Conservation (phyloP, 495 filamentous ascomycete genomes). For the Penicillium crystallinum region DNA sequence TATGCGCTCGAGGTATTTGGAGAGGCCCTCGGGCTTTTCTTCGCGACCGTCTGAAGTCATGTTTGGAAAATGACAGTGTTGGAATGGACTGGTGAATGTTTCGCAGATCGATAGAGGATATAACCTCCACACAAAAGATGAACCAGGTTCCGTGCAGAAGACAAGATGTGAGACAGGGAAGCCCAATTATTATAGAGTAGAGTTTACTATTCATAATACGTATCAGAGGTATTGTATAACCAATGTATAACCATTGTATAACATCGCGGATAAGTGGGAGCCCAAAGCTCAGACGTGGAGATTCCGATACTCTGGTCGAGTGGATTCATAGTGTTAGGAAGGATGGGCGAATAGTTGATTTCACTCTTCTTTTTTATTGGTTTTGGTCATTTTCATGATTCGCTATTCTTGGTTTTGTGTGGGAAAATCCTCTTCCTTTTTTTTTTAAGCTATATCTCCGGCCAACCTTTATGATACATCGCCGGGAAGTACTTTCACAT, state of each 20-base stretch:
- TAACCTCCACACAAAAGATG: no score
- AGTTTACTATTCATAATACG: background rate
- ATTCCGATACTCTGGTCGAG: conserved; percentile 1
- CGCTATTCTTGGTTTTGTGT: no score
- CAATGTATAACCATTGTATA: background rate
- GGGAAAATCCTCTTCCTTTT: background rate
- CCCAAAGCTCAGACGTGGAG: background rate
- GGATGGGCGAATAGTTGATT: background rate
- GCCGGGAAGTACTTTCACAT: background rate
- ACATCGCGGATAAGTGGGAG: background rate
- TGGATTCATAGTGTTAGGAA: background rate
- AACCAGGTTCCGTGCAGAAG: background rate
- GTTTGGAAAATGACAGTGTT: conserved; percentile 6
- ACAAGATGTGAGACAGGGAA: background rate
- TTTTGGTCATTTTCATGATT: no score
- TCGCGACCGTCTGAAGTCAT: conserved; percentile 32
- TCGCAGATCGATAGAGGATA: conserved; percentile 12
- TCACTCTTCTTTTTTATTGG: background rate
- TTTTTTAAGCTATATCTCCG: background rate
- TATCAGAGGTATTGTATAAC: background rate
- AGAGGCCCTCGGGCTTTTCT: conserved; percentile 58
- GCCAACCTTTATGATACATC: background rate
- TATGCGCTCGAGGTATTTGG: conserved; percentile 58
- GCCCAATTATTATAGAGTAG: background rate
- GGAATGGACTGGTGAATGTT: conserved; percentile 14